Base-by-base conservation (phyloP, 2,329 filamentous ascomycete genomes). In the Aspergillus amoenus region DNA sequence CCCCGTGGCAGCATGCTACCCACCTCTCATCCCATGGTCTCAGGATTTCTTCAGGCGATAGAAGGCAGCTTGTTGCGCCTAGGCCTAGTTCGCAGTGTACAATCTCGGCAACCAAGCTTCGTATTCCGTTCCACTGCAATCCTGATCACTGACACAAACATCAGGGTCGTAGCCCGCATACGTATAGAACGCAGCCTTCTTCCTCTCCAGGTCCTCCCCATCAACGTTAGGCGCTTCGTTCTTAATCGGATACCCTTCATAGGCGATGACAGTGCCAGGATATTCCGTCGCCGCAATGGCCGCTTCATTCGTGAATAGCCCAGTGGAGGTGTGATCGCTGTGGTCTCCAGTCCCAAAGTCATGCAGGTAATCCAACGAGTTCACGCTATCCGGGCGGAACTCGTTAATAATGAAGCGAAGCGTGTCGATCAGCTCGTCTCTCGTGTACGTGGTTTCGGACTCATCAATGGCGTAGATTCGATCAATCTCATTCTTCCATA, bases 161-260 rank as follows among this genome's bases (percentile, higher is more conserved):
- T 11, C 30, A 12, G 6, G 24, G 44, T 61, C 59, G n/a, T 39
- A 42, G 12, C 6, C 24, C 5, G 48, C 56, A 47, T 61, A 61
- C 4, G 48, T 48, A 46, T 56, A 61, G 24, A 61, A 58, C 11
- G 30, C 52, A 9, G 37, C 45, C 27, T 56, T 52, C 40, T 61
- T 61, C 41, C 22, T 46, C 12, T 5, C 41, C 21, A 61, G 17
- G n/a, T 53, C 48, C 2, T 34, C 40, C 11, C 52, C 56, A 3
- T 8, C 13, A 1, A 61, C 41, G 15, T 58, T 56, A 12, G 24
- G 42, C 3, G 18, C 8, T 7, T 55, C 52, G 7, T 27, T 15
- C 34, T 42, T 24, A 8, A 58, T 52, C n/a, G 59, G 59, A 58
- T 61, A 61, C 13, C 59, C 59, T 13, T 37, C 42, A 13, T 61